Percentiles rank a stretch among this genome's conserved stretches.
phyloP scores from a whole-genome alignment of 352 stramenopile species.

The Phytopythium oedochilum region DNA sequence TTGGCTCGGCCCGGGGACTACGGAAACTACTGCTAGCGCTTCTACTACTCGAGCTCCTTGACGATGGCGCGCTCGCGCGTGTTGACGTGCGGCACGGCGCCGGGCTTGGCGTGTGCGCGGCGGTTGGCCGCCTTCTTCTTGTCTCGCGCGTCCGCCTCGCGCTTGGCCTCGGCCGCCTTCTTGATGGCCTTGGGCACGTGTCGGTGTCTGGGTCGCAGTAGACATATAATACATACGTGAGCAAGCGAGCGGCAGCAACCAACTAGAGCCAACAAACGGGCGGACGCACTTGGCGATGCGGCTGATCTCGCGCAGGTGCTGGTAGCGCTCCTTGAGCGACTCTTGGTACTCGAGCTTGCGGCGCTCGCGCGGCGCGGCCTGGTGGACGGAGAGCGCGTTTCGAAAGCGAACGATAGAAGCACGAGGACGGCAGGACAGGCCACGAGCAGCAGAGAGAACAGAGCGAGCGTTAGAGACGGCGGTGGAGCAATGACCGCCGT shows the following conservation, averaged over 20 bases:
- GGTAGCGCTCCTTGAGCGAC: slow-evolving; percentile 95
- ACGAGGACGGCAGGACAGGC: slow-evolving; percentile 4
- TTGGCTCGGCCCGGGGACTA: too few species aligned
- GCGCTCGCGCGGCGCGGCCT: slow-evolving; percentile 72
- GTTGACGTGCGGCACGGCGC: slow-evolving; percentile 69
- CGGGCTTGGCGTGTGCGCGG: slow-evolving; percentile 70
- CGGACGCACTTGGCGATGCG: slow-evolving; percentile 86
- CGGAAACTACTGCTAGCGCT: too few species aligned
- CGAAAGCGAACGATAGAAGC: slow-evolving; percentile 10
- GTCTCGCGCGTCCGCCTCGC: slow-evolving; percentile 72
- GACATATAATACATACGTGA: too few species aligned
- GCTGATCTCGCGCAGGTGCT: slow-evolving; percentile 93
- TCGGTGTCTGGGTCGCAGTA: slow-evolving; percentile 89
- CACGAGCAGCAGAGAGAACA: not conserved
- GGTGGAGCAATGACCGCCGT: not conserved
- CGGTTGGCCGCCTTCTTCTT: slow-evolving; percentile 86
- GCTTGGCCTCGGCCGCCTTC: slow-evolving; percentile 92
- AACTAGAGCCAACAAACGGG: not conserved
- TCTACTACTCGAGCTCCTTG: slow-evolving; percentile 72
- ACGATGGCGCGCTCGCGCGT: slow-evolving; percentile 74
- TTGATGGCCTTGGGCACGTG: slow-evolving; percentile 98
- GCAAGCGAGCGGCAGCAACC: too few species aligned
- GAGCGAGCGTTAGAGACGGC: not conserved
- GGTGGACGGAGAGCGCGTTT: not conserved
- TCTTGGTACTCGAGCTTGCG: slow-evolving; percentile 96